These are phyloP conservation scores for Rhinocladiella mackenziei DNA, from an alignment of 2,329 filamentous ascomycete species.

Conservation along the genomic window DNA sequence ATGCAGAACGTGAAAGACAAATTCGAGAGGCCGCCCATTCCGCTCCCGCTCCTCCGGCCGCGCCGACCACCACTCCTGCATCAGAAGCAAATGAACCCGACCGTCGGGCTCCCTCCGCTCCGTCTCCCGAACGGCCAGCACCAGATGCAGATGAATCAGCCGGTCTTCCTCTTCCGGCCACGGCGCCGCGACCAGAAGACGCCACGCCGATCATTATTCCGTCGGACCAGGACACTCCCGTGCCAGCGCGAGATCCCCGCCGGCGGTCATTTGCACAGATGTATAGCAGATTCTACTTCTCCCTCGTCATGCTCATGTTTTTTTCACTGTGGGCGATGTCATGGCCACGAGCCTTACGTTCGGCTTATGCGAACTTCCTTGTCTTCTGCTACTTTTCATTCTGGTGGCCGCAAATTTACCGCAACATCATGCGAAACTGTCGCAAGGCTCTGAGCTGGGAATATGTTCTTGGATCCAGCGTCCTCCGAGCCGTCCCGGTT, in stretches of 20 bases:
- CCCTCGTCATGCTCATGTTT: slow-evolving; percentile 55
- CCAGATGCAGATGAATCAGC: slow-evolving; percentile 12
- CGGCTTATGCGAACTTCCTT: slow-evolving; percentile 58
- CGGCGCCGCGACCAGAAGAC: slow-evolving; percentile 43
- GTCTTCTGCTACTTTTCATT: slow-evolving; percentile 78
- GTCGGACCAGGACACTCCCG: slow-evolving; percentile 52
- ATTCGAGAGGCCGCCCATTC: slow-evolving; percentile 18
- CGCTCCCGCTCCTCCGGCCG: slow-evolving; percentile 3
- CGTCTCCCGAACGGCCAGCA: slow-evolving; percentile 3
- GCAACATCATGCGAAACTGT: slow-evolving; percentile 86
- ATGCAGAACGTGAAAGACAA: slow-evolving; percentile 39
- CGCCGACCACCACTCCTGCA: slow-evolving; percentile 2
- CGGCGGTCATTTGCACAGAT: slow-evolving; percentile 54
- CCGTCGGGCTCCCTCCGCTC: not conserved
- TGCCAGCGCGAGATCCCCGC: slow-evolving; percentile 33
- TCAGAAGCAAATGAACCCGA: too few species aligned
- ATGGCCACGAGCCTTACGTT: slow-evolving; percentile 51
- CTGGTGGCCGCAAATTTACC: slow-evolving; percentile 87
- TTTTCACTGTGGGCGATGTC: slow-evolving; percentile 57
- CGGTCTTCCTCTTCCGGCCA: slow-evolving; percentile 50
- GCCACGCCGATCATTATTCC: slow-evolving; percentile 56
- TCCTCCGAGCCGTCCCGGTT: slow-evolving; percentile 73
- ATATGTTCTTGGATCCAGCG: slow-evolving; percentile 79
- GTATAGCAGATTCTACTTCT: slow-evolving; percentile 60
- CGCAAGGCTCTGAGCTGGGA: slow-evolving; percentile 87